phyloP scores from a whole-genome alignment of 163 green algal genomes.

The Scenedesmus sp. region DNA sequence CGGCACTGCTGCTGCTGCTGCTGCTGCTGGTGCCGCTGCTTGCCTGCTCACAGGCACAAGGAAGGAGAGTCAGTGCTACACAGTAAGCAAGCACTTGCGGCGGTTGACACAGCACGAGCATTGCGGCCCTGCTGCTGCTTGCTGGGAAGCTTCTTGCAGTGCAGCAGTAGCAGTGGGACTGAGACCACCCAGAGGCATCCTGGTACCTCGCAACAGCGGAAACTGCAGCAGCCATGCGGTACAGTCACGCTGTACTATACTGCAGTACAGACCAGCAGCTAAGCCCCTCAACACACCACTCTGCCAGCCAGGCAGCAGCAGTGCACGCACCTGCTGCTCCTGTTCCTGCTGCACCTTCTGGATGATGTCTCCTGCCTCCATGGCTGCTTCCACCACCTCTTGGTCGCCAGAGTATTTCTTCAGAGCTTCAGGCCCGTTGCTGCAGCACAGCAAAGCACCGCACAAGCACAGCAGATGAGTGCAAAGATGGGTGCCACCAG shows the following conservation, averaged over 20 bases:
- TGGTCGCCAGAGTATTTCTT: slow-evolving; percentile 49
- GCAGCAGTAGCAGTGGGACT: no score
- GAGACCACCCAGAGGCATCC: no score
- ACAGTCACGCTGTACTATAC: background rate
- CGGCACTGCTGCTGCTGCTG: slow-evolving; percentile 24
- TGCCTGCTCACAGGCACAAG: background rate
- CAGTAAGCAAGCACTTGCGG: no score
- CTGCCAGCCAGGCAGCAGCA: background rate
- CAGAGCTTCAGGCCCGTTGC: slow-evolving; percentile 46
- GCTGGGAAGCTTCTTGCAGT: no score
- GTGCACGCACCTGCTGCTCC: background rate
- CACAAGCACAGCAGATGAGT: background rate
- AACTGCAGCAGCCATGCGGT: no score
- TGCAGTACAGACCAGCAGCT: background rate
- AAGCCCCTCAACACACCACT: background rate
- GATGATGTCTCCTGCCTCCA: slow-evolving; percentile 48
- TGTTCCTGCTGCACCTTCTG: slow-evolving; percentile 38
- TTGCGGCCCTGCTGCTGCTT: background rate
- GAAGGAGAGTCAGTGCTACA: background rate
- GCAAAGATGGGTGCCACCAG: background rate
- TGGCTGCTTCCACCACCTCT: slow-evolving; percentile 38
- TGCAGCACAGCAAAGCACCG: slow-evolving; percentile 4
- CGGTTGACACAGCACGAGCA: no score
- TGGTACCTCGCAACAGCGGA: no score
- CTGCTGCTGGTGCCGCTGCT: background rate